Evolutionary conservation across 768 basidiomycete species (phyloP).

Genomic region (Lactarius sanguifluus): DNA sequence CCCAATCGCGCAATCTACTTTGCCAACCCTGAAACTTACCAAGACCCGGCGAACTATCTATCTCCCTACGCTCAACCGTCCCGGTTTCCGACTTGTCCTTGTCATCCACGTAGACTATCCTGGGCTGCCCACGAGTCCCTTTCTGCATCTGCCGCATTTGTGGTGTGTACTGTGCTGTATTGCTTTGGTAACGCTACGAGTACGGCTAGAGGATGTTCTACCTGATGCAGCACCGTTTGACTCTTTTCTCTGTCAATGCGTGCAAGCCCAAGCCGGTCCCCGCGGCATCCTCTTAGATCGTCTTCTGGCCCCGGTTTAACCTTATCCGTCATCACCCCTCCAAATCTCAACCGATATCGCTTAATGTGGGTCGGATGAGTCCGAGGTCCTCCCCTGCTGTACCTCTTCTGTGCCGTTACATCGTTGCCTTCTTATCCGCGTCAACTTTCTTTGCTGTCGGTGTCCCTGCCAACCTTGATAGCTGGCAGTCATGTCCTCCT

Average conservation of each 20-base stretch:
- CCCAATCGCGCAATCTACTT: conserved; percentile 15
- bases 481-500: not conserved
- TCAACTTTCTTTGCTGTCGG: not conserved
- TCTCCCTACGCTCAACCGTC: not conserved
- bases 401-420: conserved; percentile 9
- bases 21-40: conserved; percentile 5
- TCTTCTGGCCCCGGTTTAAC: conserved; percentile 9
- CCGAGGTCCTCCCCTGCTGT: conserved; percentile 3
- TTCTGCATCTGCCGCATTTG: not conserved
- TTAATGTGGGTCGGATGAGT: conserved; percentile 2
- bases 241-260: not conserved
- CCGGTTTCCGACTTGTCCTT: not conserved
- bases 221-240: not conserved
- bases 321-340: conserved; percentile 22
- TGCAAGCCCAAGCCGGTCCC: not conserved
- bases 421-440: not conserved
- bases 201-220: not conserved
- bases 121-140: not conserved
- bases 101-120: not conserved
- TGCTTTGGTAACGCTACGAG: not conserved
- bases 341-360: conserved; percentile 13
- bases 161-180: not conserved
- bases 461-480: conserved; percentile 24
- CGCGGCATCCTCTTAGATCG: conserved; percentile 15
- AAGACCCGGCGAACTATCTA: not conserved